Conservation (phyloP, 805 yeast genomes). For the Candida oleophila region DNA sequence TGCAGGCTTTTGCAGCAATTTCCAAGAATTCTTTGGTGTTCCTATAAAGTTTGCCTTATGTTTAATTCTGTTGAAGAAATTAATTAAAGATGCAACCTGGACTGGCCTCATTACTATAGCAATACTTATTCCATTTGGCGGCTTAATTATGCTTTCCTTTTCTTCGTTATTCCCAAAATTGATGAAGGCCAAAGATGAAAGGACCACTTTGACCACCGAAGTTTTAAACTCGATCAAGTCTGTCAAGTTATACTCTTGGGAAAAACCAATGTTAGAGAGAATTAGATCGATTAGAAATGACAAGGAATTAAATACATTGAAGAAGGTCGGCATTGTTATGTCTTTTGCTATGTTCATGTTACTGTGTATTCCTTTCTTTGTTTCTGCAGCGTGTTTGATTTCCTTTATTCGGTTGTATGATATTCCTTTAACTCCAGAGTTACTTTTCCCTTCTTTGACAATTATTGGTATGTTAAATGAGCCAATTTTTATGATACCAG, state of each 20-base stretch:
- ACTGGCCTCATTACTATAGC: constrained; percentile 33
- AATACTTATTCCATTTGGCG: constrained; percentile 31
- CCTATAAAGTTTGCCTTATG: constrained; percentile 26
- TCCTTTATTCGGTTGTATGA: constrained; percentile 23
- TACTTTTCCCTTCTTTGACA: constrained; percentile 39
- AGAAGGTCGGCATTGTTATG: constrained; percentile 30
- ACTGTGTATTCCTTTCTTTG: constrained; percentile 36
- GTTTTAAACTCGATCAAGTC: constrained; percentile 37
- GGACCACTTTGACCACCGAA: constrained; percentile 37
- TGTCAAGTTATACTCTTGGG: constrained; percentile 44
- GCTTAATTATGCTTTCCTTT: constrained; percentile 24
- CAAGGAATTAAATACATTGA: constrained; percentile 28
- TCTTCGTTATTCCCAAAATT: constrained; percentile 21
- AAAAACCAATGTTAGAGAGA: constrained; percentile 35
- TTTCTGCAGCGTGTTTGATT: constrained; percentile 32
- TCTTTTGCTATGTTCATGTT: constrained; percentile 33
- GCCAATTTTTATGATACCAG: constrained; percentile 36
- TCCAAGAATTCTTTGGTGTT: constrained; percentile 20
- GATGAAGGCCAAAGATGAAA: constrained; percentile 35
- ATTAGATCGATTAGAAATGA: constrained; percentile 33
- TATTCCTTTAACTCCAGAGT: constrained; percentile 31
- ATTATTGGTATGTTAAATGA: constrained; percentile 34
- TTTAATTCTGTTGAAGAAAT: constrained; percentile 30
- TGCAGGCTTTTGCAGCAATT: constrained; percentile 12
- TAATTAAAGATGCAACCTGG: constrained; percentile 33